A percentile compares a stretch with the other conserved stretches of the same genome.
Evolutionary conservation across 208 protist species (phyloP).

Genomic region (Trypanosoma melophagium): DNA sequence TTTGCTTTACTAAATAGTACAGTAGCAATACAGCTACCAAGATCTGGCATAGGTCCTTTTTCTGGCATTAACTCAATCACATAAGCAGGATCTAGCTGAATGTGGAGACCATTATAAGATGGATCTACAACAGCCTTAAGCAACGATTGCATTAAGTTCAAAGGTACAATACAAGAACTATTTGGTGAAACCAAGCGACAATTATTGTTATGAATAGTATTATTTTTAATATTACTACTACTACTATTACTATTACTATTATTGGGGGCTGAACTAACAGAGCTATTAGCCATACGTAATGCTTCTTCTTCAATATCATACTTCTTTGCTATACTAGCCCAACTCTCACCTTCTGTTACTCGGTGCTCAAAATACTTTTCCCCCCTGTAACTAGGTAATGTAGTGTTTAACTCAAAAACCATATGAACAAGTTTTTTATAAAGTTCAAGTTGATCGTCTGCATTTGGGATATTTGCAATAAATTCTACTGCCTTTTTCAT

Average conservation of each 20-base stretch:
- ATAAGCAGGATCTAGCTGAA: conserved; percentile 52
- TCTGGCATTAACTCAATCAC: conserved; percentile 46
- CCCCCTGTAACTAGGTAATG: conserved; percentile 24
- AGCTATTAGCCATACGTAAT: conserved; percentile 28
- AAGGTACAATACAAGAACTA: conserved; percentile 45
- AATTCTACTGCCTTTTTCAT: conserved; percentile 46
- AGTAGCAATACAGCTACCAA: conserved; percentile 43
- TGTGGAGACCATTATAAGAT: conserved; percentile 37
- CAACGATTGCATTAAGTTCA: conserved; percentile 54
- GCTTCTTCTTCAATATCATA: conserved; percentile 41
- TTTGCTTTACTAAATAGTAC: conserved; percentile 46
- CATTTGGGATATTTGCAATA: conserved; percentile 41
- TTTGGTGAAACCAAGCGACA: neutral
- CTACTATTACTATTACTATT: neutral
- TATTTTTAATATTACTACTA: no score
- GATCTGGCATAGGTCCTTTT: conserved; percentile 50
- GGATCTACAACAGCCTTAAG: conserved; percentile 55
- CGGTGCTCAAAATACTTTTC: conserved; percentile 38
- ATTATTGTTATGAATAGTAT: no score
- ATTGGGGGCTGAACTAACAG: neutral
- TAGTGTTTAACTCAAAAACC: conserved; percentile 37
- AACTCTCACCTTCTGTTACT: conserved; percentile 46
- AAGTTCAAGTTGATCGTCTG: conserved; percentile 57
- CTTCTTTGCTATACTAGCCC: conserved; percentile 38
- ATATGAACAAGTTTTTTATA: conserved; percentile 56